These are phyloP conservation scores for Candida schatavii DNA, from an alignment of 805 yeast genomes.

Conservation along the genomic window DNA sequence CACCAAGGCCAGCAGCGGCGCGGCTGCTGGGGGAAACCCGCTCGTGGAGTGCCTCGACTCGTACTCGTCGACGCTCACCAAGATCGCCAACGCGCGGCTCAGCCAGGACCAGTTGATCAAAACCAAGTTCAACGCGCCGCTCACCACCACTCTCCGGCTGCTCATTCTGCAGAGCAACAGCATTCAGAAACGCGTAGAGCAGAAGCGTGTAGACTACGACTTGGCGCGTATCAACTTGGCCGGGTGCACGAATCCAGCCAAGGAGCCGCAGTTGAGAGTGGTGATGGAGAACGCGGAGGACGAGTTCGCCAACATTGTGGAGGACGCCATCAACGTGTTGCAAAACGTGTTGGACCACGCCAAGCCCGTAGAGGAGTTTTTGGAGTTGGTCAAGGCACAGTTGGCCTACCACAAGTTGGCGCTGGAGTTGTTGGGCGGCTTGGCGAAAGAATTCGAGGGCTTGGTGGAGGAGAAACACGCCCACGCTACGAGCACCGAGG, in stretches of 20 bases:
- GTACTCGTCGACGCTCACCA: conserved; percentile 66
- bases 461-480: conserved; percentile 46
- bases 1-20: conserved; percentile 19
- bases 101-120: conserved; percentile 77
- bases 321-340: conserved; percentile 81
- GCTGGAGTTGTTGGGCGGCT: conserved; percentile 58
- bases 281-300: conserved; percentile 84
- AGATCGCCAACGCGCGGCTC: conserved; percentile 77
- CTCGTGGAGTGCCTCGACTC: conserved; percentile 62
- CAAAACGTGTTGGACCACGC: conserved; percentile 73
- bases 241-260: conserved; percentile 40
- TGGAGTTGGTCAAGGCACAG: conserved; percentile 74
- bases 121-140: conserved; percentile 64
- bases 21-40: conserved; percentile 21
- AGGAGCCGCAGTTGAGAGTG: conserved; percentile 70
- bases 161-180: conserved; percentile 61
- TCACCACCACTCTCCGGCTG: conserved; percentile 58
- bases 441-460: conserved; percentile 61
- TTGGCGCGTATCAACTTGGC: conserved; percentile 58
- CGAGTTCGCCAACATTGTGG: conserved; percentile 85
- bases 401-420: conserved; percentile 78
- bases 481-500: conserved; percentile 22
- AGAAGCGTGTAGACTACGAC: conserved; percentile 76
- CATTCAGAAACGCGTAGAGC: conserved; percentile 72
- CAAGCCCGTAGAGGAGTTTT: conserved; percentile 62